phyloP scores from a whole-genome alignment of 2,329 filamentous ascomycete genomes.

The Microdochium paspali region DNA sequence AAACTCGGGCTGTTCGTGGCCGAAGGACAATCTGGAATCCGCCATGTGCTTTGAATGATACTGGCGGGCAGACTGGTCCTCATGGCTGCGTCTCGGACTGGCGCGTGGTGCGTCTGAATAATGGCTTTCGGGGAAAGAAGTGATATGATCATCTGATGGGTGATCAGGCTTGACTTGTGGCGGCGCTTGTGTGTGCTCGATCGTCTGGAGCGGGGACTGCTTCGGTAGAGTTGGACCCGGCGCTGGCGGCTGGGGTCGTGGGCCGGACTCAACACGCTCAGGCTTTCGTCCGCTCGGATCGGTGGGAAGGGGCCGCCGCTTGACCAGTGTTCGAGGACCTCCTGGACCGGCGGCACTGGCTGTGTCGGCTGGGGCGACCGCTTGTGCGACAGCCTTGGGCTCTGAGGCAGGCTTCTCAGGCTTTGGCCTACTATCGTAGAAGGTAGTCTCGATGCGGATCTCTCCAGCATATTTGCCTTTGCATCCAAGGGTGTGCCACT shows the following conservation, averaged over 20 bases:
- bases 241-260: conserved; percentile 33
- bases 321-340: conserved; percentile 48
- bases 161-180: background rate
- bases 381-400: conserved; percentile 30
- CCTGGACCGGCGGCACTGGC: conserved; percentile 9
- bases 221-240: conserved; percentile 24
- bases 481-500: conserved; percentile 82
- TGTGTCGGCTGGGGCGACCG: conserved; percentile 19
- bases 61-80: conserved; percentile 20
- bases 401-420: conserved; percentile 58
- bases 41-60: conserved; percentile 17
- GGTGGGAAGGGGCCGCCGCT: conserved; percentile 73
- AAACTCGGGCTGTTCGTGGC: conserved; percentile 9
- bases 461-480: conserved; percentile 95
- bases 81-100: conserved; percentile 21
- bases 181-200: conserved; percentile 32
- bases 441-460: conserved; percentile 90
- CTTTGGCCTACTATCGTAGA: conserved; percentile 83
- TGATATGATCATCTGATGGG: conserved; percentile 23
- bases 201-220: conserved; percentile 42
- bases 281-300: conserved; percentile 47
- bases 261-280: conserved; percentile 31
- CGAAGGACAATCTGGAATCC: conserved; percentile 11
- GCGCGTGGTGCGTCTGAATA: conserved; percentile 27
- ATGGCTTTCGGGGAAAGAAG: conserved; percentile 15